A percentile compares a stretch with the other conserved stretches of the same genome.
phyloP scores from a whole-genome alignment of 2,329 filamentous ascomycete species.

The Pseudocercospora eumusae region DNA sequence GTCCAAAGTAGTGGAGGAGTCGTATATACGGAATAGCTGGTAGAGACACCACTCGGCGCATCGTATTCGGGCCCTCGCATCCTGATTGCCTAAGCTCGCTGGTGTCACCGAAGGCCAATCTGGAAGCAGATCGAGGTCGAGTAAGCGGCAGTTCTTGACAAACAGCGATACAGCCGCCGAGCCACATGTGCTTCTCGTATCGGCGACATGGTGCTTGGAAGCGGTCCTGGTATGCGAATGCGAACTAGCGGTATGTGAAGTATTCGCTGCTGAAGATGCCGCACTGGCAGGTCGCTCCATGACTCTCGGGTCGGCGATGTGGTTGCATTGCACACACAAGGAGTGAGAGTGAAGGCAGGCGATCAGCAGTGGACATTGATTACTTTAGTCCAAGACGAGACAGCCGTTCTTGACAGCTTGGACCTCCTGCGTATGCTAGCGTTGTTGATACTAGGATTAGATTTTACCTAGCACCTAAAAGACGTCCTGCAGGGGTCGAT shows the following conservation, averaged over 20 bases:
- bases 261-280: slow-evolving; percentile 9
- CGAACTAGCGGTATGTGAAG: slow-evolving; percentile 11
- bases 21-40: slow-evolving; percentile 81
- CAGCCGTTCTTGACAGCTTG: slow-evolving; percentile 8
- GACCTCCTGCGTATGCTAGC: slow-evolving; percentile 8
- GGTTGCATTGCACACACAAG: slow-evolving; percentile 2
- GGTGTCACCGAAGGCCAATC: slow-evolving; percentile 79
- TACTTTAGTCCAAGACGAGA: slow-evolving; percentile 4
- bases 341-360: neutral
- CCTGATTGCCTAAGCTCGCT: slow-evolving; percentile 65
- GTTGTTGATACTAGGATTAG: neutral
- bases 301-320: neutral
- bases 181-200: slow-evolving; percentile 10
- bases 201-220: slow-evolving; percentile 20
- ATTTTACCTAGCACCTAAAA: neutral
- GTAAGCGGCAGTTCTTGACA: slow-evolving; percentile 77
- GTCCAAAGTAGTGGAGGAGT: slow-evolving; percentile 71
- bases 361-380: neutral
- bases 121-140: slow-evolving; percentile 72
- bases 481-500: neutral
- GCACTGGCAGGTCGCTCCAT: slow-evolving; percentile 21
- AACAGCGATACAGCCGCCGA: slow-evolving; percentile 61
- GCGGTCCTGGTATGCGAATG: slow-evolving; percentile 24
- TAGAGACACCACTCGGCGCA: slow-evolving; percentile 90
- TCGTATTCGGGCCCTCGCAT: slow-evolving; percentile 75